Evolutionary conservation across 331 rosid species (phyloP).

Genomic region (Malus hybrid): DNA sequence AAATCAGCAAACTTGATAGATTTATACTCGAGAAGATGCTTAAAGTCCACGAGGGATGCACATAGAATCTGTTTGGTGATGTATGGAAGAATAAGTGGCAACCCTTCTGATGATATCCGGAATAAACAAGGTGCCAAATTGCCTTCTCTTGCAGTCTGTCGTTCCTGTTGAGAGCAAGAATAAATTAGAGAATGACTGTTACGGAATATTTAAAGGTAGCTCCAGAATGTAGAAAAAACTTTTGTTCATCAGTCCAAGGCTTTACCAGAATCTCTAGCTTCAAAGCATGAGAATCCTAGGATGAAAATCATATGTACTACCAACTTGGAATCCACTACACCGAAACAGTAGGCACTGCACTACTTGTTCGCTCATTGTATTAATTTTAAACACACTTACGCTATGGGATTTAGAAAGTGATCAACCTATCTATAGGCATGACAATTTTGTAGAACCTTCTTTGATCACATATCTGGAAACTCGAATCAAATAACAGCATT

Average conservation of each 20-base stretch:
- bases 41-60: conserved; percentile 68
- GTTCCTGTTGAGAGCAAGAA: conserved; percentile 46
- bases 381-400: neutral
- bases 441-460: neutral
- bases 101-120: conserved; percentile 94
- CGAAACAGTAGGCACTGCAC: neutral
- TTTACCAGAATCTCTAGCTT: neutral
- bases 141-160: conserved; percentile 88
- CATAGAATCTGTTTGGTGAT: conserved; percentile 67
- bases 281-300: neutral
- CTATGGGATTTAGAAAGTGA: neutral
- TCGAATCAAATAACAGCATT: neutral
- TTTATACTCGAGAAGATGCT: conserved; percentile 71
- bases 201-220: neutral
- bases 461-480: neutral
- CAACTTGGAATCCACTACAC: neutral
- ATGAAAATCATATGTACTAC: neutral
- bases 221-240: neutral
- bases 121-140: conserved; percentile 67
- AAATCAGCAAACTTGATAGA: conserved; percentile 74
- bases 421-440: neutral
- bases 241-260: neutral
- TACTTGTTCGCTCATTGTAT: neutral
- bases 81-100: conserved; percentile 80
- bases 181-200: neutral